phyloP scores from a whole-genome alignment of 1,284 basidiomycete genomes.

The Sphaerobolus stellatus region DNA sequence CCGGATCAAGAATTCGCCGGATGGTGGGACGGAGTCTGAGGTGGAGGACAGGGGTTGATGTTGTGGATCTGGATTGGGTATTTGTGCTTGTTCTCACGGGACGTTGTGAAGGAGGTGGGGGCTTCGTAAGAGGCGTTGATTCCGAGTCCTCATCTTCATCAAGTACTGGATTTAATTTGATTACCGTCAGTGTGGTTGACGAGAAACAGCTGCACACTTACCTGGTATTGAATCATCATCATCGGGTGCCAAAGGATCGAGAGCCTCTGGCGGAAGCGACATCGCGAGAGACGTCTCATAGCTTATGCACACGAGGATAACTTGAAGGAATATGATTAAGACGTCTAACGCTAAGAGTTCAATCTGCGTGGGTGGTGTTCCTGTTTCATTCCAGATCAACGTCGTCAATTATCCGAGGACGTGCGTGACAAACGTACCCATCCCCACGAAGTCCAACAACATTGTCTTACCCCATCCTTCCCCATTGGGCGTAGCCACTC shows the following conservation, averaged over 20 bases:
- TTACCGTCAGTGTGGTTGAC: not conserved
- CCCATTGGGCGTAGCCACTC: no score
- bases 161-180: no score
- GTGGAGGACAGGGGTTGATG: slow-evolving; percentile 7
- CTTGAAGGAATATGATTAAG: slow-evolving; percentile 61
- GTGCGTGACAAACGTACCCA: slow-evolving; percentile 48
- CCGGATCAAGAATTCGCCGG: slow-evolving; percentile 11
- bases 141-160: no score
- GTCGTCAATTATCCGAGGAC: slow-evolving; percentile 15
- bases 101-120: no score
- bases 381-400: slow-evolving; percentile 33
- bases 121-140: no score
- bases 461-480: no score
- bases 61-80: not conserved
- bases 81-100: not conserved
- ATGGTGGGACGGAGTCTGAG: slow-evolving; percentile 10
- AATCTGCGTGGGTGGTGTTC: slow-evolving; percentile 55
- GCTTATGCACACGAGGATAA: slow-evolving; percentile 61
- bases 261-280: slow-evolving; percentile 30
- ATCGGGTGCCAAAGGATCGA: slow-evolving; percentile 27
- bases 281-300: slow-evolving; percentile 54
- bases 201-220: not conserved
- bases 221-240: slow-evolving; percentile 1
- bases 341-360: slow-evolving; percentile 66
- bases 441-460: slow-evolving; percentile 74